phyloP scores from a whole-genome alignment of 257 asterid genomes.

The Capsicum pubescens region DNA sequence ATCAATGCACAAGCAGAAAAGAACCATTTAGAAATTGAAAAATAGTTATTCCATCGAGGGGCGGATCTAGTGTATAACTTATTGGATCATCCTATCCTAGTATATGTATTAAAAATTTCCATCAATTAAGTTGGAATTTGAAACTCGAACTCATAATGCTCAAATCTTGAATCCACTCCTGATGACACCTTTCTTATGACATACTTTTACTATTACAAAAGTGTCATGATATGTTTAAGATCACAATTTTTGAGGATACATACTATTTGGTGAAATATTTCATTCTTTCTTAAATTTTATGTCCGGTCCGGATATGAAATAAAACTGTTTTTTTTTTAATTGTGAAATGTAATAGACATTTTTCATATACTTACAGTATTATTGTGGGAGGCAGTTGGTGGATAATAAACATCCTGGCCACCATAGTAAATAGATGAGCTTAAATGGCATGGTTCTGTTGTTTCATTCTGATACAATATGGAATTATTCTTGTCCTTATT shows the following conservation, averaged over 20 bases:
- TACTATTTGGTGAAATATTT: background rate
- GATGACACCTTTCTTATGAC: background rate
- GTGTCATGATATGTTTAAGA: background rate
- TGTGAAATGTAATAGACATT: background rate
- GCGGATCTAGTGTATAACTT: too few relatives aligned
- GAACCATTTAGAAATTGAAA: background rate
- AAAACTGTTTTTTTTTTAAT: background rate
- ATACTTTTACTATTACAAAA: background rate
- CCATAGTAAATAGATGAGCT: conserved; percentile 86
- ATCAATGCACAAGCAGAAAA: background rate
- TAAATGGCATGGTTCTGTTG: conserved; percentile 64
- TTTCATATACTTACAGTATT: conserved; percentile 45
- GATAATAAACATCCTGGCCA: conserved; percentile 73
- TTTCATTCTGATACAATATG: conserved; percentile 42
- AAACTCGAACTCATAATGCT: too few relatives aligned
- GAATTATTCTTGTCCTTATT: conserved; percentile 42
- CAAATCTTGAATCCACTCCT: too few relatives aligned
- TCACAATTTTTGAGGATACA: background rate
- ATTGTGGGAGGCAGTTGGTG: conserved; percentile 47
- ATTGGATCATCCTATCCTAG: too few relatives aligned
- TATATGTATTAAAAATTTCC: too few relatives aligned
- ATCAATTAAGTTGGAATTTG: too few relatives aligned
- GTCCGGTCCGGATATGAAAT: background rate
- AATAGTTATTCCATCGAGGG: too few relatives aligned
- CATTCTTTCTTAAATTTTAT: background rate